Evolutionary conservation across 1,139 yeast genomes (phyloP), one percentile per base, ranked within the genome.

Genomic region (Yamadazyma spencermartinsiae): DNA sequence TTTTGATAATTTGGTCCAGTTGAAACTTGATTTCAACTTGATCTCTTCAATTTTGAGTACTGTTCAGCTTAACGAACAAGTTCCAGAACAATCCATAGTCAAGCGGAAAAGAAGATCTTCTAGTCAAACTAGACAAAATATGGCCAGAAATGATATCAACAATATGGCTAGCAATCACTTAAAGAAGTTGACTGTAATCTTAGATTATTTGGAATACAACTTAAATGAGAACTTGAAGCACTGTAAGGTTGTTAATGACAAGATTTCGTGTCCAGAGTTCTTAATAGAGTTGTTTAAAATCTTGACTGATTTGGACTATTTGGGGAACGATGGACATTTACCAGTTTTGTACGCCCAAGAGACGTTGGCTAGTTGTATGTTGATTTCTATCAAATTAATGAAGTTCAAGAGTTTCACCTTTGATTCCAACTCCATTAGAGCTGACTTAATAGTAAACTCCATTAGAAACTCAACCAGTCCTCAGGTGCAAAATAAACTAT

Each of bases 271-370:
- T 41, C 72, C 80, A 24, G 78, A 68, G 30, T 66, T 82, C 43
- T 70, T 76, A 52, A 75, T 70, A 51, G 76, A 74, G 34, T 74
- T 76, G 50, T 88, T 94, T 64, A 78, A 76, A 45, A 74, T 87
- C 33, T 72, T 92, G 37, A 84, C 94, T 36, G 98, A 92, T 57
- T 73, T 90, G 50, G 89, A 90, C 56, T 82, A 94, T 30, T 72
- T 92, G 41, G 96, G 96, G 36, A 81, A 81, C 45, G 98, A 90
- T 57, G 95, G 96, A 26, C 87, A 88, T 43, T 70, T 92, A 43
- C 96, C 98, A 7, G 92, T 90, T 4, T 71, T 86, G 34, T 92
- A 90, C 54, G 85, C 95, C 2, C 96, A 92, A 62, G 98, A 92
- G 60, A 80, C 92, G 1, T 68, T 92, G 48, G 95, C 97, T 2